Evolutionary conservation across 148 eudicot genomes (phyloP).

Genomic region (Rhododendron molle): DNA sequence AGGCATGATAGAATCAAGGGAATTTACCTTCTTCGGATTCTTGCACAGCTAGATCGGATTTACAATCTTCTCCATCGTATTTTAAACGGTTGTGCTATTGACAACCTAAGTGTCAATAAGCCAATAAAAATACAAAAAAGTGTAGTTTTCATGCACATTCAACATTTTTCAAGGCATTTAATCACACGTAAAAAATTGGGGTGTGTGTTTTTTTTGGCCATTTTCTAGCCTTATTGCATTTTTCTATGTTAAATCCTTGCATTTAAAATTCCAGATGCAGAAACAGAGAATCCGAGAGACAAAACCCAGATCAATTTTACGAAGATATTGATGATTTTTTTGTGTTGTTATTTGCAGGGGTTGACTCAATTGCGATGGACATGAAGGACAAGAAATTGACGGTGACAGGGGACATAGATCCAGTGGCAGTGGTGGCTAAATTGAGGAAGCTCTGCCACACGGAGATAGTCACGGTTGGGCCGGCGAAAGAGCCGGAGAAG

Average conservation of each 20-base stretch:
- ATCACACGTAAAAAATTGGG: no score
- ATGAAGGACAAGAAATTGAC: constrained; percentile 55
- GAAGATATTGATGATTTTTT: background rate
- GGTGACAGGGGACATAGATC: constrained; percentile 55
- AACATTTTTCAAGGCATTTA: no score
- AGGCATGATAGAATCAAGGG: background rate
- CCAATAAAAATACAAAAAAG: no score
- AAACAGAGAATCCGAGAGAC: background rate
- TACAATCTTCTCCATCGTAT: background rate
- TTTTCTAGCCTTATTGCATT: no score
- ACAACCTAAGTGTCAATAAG: no score
- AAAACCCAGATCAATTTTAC: background rate
- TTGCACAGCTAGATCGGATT: background rate
- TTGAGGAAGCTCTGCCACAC: constrained; percentile 47
- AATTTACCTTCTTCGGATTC: background rate
- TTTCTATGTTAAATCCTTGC: no score
- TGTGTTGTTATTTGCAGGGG: constrained; percentile 32
- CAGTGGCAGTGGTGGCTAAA: constrained; percentile 42
- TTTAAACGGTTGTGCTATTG: no score
- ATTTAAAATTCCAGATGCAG: background rate
- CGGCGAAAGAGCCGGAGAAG: constrained; percentile 45
- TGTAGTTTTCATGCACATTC: no score
- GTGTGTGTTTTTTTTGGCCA: no score
- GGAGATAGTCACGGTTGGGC: constrained; percentile 52
- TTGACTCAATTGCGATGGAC: constrained; percentile 66